phyloP scores from a whole-genome alignment of 805 yeast genomes.

The Wickerhamiella nectarea region DNA sequence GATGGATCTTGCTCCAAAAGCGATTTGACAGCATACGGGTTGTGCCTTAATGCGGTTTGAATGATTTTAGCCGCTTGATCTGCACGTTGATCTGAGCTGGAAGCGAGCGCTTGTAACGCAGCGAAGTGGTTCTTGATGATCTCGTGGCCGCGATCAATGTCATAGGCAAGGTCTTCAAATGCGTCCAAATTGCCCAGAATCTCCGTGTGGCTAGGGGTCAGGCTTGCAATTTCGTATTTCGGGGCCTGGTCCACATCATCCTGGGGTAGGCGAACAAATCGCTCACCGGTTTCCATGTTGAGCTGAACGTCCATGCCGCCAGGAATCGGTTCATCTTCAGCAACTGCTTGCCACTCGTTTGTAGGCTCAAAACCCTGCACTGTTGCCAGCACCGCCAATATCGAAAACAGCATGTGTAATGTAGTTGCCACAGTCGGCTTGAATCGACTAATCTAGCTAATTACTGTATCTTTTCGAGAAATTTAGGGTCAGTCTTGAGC shows the following conservation, averaged over 20 bases:
- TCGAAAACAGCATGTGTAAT: neutral
- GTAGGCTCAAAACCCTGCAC: conserved; percentile 40
- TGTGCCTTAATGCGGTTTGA: conserved; percentile 60
- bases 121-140: conserved; percentile 26
- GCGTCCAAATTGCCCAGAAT: conserved; percentile 27
- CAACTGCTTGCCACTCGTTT: conserved; percentile 52
- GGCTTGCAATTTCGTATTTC: neutral
- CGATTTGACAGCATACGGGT: conserved; percentile 38
- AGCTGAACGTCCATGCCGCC: conserved; percentile 65
- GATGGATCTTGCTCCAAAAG: conserved; percentile 8
- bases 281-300: conserved; percentile 55
- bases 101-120: conserved; percentile 16
- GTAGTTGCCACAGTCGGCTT: too few species aligned
- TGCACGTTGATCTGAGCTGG: conserved; percentile 14
- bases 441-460: too few species aligned
- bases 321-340: conserved; percentile 65
- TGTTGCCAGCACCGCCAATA: neutral
- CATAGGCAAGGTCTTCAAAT: conserved; percentile 45
- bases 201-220: neutral
- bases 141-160: conserved; percentile 41
- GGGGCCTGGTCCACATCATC: conserved; percentile 17
- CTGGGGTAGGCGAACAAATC: conserved; percentile 52
- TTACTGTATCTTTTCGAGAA: conserved; percentile 34
- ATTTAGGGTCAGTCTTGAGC: conserved; percentile 67
- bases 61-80: conserved; percentile 49